A percentile compares a stretch with the other conserved stretches of the same genome.
These are phyloP conservation scores for Panaeolus cyanescens DNA, from an alignment of 768 basidiomycete genomes.

Conservation along the genomic window DNA sequence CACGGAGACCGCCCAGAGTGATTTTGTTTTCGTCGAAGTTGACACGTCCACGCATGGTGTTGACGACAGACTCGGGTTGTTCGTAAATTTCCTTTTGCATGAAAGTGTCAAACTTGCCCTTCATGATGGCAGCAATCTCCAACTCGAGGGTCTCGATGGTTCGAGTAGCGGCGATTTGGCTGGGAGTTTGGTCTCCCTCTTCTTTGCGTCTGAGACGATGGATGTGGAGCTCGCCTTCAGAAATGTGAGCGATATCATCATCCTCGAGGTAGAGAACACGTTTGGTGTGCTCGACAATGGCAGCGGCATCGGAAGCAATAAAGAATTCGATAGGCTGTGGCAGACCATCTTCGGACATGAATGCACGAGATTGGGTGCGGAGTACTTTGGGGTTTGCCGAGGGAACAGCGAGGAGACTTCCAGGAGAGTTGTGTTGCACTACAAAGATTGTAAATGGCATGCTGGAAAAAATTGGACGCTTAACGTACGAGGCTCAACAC, in stretches of 20 bases:
- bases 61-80: slow-evolving; percentile 98
- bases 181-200: slow-evolving; percentile 60
- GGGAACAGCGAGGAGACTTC: slow-evolving; percentile 67
- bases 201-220: slow-evolving; percentile 95
- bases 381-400: slow-evolving; percentile 73
- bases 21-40: slow-evolving; percentile 94
- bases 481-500: slow-evolving; percentile 42
- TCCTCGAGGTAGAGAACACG: slow-evolving; percentile 98
- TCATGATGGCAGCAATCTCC: slow-evolving; percentile 99
- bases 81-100: slow-evolving; percentile 99
- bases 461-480: neutral
- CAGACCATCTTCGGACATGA: slow-evolving; percentile 97
- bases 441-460: slow-evolving; percentile 11
- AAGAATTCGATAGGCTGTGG: slow-evolving; percentile 99
- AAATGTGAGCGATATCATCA: slow-evolving; percentile 97
- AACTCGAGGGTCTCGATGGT: slow-evolving; percentile 98
- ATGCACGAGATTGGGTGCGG: slow-evolving; percentile 94
- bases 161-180: slow-evolving; percentile 73
- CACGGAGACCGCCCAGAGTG: slow-evolving; percentile 93
- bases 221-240: slow-evolving; percentile 97
- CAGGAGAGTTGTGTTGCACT: slow-evolving; percentile 55
- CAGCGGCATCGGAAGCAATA: slow-evolving; percentile 95
- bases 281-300: slow-evolving; percentile 98
- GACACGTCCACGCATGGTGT: slow-evolving; percentile 99
- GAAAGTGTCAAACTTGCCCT: slow-evolving; percentile 99